A percentile compares a stretch with the other conserved stretches of the same genome.
These are phyloP conservation scores for Debaryomyces castellii DNA, from an alignment of 805 yeast genomes.

Conservation along the genomic window DNA sequence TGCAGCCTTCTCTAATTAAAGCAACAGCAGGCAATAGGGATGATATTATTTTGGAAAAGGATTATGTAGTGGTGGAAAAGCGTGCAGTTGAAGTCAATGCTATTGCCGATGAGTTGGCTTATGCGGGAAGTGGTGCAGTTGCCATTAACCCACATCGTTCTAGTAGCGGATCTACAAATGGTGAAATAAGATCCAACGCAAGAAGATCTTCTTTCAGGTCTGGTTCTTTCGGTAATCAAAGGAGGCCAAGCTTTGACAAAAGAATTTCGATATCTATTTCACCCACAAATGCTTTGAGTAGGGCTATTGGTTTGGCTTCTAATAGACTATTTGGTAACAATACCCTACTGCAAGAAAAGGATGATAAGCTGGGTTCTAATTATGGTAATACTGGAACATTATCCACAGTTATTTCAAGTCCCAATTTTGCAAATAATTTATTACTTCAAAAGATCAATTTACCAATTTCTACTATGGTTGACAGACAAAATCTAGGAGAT, in stretches of 20 bases:
- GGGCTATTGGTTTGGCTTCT: constrained; percentile 85
- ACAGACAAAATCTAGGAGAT: constrained; percentile 10
- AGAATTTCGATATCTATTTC: constrained; percentile 67
- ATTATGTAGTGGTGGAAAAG: constrained; percentile 93
- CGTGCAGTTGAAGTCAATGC: constrained; percentile 94
- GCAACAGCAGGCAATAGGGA: constrained; percentile 22
- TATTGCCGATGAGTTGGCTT: constrained; percentile 86
- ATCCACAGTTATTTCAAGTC: constrained; percentile 23
- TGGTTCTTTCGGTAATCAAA: constrained; percentile 48
- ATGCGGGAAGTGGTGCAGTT: constrained; percentile 52
- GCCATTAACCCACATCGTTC: constrained; percentile 41
- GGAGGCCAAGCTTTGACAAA: constrained; percentile 65
- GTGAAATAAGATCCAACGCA: constrained; percentile 13
- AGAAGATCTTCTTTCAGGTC: constrained; percentile 44
- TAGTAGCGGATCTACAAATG: constrained; percentile 19
- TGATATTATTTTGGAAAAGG: constrained; percentile 66
- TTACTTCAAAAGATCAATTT: constrained; percentile 33
- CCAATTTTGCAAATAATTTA: constrained; percentile 35
- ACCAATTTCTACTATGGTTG: constrained; percentile 24
- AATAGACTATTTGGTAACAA: constrained; percentile 72
- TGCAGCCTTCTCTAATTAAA: constrained; percentile 13
- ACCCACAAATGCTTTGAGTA: constrained; percentile 85
- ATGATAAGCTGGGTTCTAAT: constrained; percentile 5
- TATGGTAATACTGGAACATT: constrained; percentile 7
- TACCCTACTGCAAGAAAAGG: constrained; percentile 11